Conservation (phyloP, 768 basidiomycete genomes). For the Podaxis sp. region DNA sequence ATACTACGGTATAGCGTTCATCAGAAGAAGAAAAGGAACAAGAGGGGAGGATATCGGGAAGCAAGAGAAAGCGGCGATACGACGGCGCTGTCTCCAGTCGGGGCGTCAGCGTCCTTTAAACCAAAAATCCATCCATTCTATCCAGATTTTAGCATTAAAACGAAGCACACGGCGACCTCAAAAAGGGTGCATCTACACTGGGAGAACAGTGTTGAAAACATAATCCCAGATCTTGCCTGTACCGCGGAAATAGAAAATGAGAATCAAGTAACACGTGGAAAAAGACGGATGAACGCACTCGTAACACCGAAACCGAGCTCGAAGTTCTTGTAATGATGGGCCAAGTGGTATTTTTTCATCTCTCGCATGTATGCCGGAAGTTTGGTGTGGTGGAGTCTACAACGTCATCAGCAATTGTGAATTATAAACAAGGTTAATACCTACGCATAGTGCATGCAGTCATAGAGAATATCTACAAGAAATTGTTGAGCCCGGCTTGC, state of each 20-base stretch:
- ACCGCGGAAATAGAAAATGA: not conserved
- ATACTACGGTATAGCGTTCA: not conserved
- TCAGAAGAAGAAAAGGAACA: not conserved
- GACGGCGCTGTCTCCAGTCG: not conserved
- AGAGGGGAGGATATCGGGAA: not conserved
- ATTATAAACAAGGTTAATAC: slow-evolving; percentile 25
- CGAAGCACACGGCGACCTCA: not conserved
- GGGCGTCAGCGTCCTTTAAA: not conserved
- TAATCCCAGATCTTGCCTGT: slow-evolving; percentile 92
- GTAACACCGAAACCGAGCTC: slow-evolving; percentile 98
- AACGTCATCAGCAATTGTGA: slow-evolving; percentile 14
- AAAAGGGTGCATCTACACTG: slow-evolving; percentile 42
- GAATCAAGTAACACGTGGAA: not conserved
- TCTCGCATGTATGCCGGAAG: slow-evolving; percentile 85
- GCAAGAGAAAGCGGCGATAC: not conserved
- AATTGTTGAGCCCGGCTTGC: not conserved
- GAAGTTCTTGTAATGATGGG: slow-evolving; percentile 98
- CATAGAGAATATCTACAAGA: slow-evolving; percentile 71
- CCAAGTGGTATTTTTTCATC: slow-evolving; percentile 97
- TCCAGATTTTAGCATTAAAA: not conserved
- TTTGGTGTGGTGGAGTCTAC: slow-evolving; percentile 79
- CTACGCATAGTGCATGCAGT: slow-evolving; percentile 91
- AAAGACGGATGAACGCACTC: slow-evolving; percentile 45
- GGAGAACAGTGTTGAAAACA: slow-evolving; percentile 82
- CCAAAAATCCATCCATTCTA: not conserved